Evolutionary conservation across 2,329 filamentous ascomycete genomes (phyloP), one percentile per base, ranked within the genome.

Genomic region (Gaeumannomyces sp.): DNA sequence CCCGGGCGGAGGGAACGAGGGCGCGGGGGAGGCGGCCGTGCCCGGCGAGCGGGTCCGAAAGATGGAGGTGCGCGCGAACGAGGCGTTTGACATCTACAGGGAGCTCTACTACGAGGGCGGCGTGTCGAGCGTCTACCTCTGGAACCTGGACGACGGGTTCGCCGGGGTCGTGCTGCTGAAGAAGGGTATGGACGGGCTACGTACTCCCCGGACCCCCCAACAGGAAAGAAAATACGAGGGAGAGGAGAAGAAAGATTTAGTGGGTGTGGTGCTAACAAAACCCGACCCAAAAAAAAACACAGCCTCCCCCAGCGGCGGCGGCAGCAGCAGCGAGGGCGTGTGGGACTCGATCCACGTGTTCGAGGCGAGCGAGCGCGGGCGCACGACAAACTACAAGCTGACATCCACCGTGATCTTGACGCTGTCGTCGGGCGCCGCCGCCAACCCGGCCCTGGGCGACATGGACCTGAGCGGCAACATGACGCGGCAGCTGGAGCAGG

Each of bases 271-370:
- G 31, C 31, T 33, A 33, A 45, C 38, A 19, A 19, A 19, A 38
- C 6, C 13, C 38, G 8, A 6, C 19, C 13, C n/a, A n/a, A n/a
- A 35, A 35, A 35, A n/a, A 28, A 38, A n/a, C 53, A 66, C 67
- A 93, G 89, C 85, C 73, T 89, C 85, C 70, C 87, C 82, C 65
- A 88, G 70, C 53, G 69, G 83, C 67, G 84, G 81, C 74, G 85
- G 84, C 70, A 88, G 81, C 74, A 85, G 84, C 70, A 88, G 85
- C 73, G 85, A 90, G 65, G 93, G 93, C 66, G 89, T 92, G 64
- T 99, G 95, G 95, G 95, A 99, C 79, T 96, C 92, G 69, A 98
- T 99, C 75, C 95, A 99, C 80, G 95, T 99, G 70, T 96, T 99
- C 76, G 95, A 99, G 77, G 93, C 94, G 66, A 92, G 92, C 72